Conservation (phyloP, 2,329 filamentous ascomycete species). For the Cladophialophora exuberans region DNA sequence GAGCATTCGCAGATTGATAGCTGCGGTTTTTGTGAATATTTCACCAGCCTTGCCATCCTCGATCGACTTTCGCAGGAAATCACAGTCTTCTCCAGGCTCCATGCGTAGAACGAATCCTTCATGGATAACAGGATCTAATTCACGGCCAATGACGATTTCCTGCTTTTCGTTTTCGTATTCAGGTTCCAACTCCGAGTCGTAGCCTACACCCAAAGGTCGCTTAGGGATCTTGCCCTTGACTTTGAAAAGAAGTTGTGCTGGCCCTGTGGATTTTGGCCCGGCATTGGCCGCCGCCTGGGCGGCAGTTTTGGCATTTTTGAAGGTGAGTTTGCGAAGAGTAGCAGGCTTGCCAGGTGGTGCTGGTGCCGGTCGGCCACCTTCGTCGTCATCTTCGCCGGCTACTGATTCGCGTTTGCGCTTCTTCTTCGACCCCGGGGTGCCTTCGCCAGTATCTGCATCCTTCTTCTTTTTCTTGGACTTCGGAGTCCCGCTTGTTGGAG, state of each 20-base stretch:
- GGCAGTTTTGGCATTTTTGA: constrained; percentile 34
- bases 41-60: constrained; percentile 76
- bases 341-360: constrained; percentile 13
- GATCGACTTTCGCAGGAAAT: constrained; percentile 77
- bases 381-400: constrained; percentile 17
- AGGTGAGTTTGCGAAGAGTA: constrained; percentile 41
- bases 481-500: neutral
- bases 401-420: constrained; percentile 29
- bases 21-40: constrained; percentile 65
- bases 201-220: constrained; percentile 80
- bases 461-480: constrained; percentile 31
- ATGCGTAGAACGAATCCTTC: constrained; percentile 89
- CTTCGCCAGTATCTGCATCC: constrained; percentile 10
- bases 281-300: neutral
- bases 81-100: constrained; percentile 80
- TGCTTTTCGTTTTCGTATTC: constrained; percentile 9
- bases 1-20: constrained; percentile 80
- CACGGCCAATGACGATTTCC: constrained; percentile 71
- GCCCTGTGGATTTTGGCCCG: constrained; percentile 30
- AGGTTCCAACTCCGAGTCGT: constrained; percentile 78
- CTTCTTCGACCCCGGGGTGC: constrained; percentile 34
- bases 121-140: constrained; percentile 84
- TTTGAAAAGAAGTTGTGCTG: constrained; percentile 60
- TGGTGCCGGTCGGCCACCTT: constrained; percentile 12
- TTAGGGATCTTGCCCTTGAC: constrained; percentile 69